Evolutionary conservation across 2,329 filamentous ascomycete species (phyloP), one percentile per base, ranked within the genome.

Genomic region (Fusarium keratoplasticum): DNA sequence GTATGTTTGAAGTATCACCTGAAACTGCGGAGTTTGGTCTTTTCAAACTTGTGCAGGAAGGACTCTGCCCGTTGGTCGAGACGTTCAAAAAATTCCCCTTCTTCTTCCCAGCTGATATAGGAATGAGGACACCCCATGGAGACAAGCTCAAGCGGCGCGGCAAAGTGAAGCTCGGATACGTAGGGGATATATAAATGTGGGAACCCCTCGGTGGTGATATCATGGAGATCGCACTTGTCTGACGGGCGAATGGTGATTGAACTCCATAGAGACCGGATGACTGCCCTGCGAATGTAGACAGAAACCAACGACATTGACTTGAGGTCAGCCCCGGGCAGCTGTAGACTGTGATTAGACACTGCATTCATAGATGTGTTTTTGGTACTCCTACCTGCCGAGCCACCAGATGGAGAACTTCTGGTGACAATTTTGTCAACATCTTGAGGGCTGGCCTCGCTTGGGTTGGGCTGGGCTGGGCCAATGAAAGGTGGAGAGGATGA

Each of bases 151-250:
- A 55, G 16, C 3, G 31, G 31, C n/a, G 20, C 31, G 5, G 31
- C 52, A 10, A 36, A 35, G 7, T 7, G 13, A 22, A 36, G 20
- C 52, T 27, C 5, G 27, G 47, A 29, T 10, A 6, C 22, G 8
- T 10, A 14, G 14, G 44, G 10, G 50, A 54, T 20, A 11, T 6
- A 20, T 8, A 29, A 31, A 3, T 33, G 6, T 35, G 50, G 50
- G 10, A 55, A 55, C 6, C n/a, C 27, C n/a, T 55, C 6, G 50
- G 29, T 31, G 4, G 3, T 2, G 2, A 33, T 22, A 3, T 55
- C 14, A 3, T 33, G 1, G 20, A 55, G 50, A 3, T 33, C 5
- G 10, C 0, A 1, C 18, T 55, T n/a, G n/a, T 20, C 0, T 22
- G n/a, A 18, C 8, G 20, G 4, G 18, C 1, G 31, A 1, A 57